Conservation (phyloP, 164 flowering plant species). For the Piper longum region DNA sequence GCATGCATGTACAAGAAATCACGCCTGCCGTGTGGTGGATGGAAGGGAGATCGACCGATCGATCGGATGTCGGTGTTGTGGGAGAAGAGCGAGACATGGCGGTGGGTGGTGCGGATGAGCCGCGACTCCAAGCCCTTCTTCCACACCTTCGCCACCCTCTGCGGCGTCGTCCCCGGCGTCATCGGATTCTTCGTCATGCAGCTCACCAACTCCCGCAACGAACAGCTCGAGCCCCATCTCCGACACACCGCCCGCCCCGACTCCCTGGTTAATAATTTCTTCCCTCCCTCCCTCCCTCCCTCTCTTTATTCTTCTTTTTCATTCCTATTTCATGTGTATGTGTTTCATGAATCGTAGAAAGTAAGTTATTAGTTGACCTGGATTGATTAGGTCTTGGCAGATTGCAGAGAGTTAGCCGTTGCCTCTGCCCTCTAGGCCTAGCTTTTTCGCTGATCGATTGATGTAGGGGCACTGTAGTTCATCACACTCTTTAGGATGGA, state of each 20-base stretch:
- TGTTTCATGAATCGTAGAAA: no score
- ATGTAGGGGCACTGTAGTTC: no score
- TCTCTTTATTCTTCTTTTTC: background rate
- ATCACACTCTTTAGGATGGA: no score
- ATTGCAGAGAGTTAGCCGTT: no score
- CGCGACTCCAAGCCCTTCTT: constrained; percentile 90
- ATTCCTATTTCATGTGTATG: no score
- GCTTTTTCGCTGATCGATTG: no score
- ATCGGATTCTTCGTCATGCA: constrained; percentile 84
- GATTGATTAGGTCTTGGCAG: no score
- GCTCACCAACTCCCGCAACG: constrained; percentile 46
- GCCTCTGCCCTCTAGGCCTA: no score
- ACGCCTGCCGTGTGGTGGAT: no score
- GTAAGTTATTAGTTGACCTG: no score
- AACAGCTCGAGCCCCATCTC: constrained; percentile 73
- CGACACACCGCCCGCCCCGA: constrained; percentile 74
- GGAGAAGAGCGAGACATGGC: constrained; percentile 81
- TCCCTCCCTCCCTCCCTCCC: background rate
- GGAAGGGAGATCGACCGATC: no score
- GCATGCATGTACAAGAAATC: no score
- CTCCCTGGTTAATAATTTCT: constrained; percentile 26
- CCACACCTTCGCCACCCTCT: constrained; percentile 63
- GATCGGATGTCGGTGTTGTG: constrained; percentile 39
- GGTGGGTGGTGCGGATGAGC: constrained; percentile 63
- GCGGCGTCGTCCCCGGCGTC: constrained; percentile 81